Base-by-base conservation (phyloP, 768 basidiomycete species). In the Boletus coccyginus region DNA sequence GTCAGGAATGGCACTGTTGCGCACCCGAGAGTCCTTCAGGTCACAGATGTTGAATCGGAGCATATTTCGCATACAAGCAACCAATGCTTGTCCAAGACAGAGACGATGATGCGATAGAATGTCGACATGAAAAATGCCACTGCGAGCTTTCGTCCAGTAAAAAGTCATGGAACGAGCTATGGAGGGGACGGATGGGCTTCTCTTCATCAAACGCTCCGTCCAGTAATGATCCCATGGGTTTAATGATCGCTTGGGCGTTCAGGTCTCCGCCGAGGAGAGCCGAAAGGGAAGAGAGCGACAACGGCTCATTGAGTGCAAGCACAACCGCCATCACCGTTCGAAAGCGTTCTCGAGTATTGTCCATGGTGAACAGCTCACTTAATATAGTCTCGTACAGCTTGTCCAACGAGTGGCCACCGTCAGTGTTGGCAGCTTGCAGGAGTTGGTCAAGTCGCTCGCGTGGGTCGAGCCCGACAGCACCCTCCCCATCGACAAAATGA, bases 401-500 rank as follows among this genome's bases (percentile, higher is more conserved):
- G 32, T 51, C 50, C n/a, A 52, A 40, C 1, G 42, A 24, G 16
- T 45, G 7, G 5, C 7, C 17, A 6, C 16, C 16, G n/a, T 36
- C 10, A n/a, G 0, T 27, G 9, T n/a, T 29, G 33, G 29, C 19
- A 5, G 11, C 9, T n/a, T 29, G 14, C 16, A 52, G 33, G 32
- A 33, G 32, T 11, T 2, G 10, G 2, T 33, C 10, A 33, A 33
- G 32, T 10, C 32, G 32, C 6, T 33, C 31, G 16, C 8, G 21
- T 13, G 16, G 11, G 2, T 19, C 29, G 3, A 42, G 19, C 11
- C 52, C 52, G 27, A 11, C 13, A 16, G 55, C 11, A 41, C 39
- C 49, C 16, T 45, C 45, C 2, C 62, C 53, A 17, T 53, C 40
- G 24, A 68, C 59, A 27, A 53, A 59, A 1, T 39, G 32, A 49